These are phyloP conservation scores for Paraglomus brasilianum DNA, from an alignment of 192 early-diverging fungal genomes.

Conservation along the genomic window DNA sequence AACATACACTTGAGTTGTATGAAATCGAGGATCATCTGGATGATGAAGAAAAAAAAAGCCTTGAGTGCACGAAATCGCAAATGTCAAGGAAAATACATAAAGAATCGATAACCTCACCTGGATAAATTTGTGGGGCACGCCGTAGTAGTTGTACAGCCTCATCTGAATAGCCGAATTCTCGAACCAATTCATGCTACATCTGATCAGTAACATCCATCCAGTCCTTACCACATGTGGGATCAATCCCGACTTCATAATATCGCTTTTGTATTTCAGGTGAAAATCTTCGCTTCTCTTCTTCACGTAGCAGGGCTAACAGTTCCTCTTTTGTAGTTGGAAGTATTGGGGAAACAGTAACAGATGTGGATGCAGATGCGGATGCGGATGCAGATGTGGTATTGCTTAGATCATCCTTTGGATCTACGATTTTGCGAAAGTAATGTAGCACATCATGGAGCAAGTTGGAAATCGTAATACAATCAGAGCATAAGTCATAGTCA, in stretches of 20 bases:
- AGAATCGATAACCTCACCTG: neutral
- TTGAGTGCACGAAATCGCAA: neutral
- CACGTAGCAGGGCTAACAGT: constrained; percentile 13
- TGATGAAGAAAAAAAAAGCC: constrained; percentile 9
- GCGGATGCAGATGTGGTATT: neutral
- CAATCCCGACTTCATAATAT: constrained; percentile 16
- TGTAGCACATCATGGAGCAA: constrained; percentile 18
- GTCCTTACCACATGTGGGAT: constrained; percentile 18
- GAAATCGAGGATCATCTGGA: constrained; percentile 17
- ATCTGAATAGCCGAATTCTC: constrained; percentile 27
- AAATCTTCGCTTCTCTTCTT: constrained; percentile 20
- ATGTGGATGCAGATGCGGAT: no score
- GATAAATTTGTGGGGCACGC: constrained; percentile 24
- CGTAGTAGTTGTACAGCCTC: constrained; percentile 27
- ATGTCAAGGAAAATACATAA: neutral
- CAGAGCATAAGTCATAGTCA: constrained; percentile 20
- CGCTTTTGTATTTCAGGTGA: constrained; percentile 26
- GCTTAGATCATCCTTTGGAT: constrained; percentile 7
- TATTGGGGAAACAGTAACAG: constrained; percentile 18
- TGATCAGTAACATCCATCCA: constrained; percentile 30
- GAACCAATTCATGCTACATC: constrained; percentile 22
- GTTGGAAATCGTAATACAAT: constrained; percentile 19
- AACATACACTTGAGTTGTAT: constrained; percentile 25
- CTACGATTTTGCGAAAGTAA: constrained; percentile 15
- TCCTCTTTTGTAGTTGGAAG: constrained; percentile 19